Conservation (phyloP, 371 early-diverging fungal species). For the Synchytrium microbalum region DNA sequence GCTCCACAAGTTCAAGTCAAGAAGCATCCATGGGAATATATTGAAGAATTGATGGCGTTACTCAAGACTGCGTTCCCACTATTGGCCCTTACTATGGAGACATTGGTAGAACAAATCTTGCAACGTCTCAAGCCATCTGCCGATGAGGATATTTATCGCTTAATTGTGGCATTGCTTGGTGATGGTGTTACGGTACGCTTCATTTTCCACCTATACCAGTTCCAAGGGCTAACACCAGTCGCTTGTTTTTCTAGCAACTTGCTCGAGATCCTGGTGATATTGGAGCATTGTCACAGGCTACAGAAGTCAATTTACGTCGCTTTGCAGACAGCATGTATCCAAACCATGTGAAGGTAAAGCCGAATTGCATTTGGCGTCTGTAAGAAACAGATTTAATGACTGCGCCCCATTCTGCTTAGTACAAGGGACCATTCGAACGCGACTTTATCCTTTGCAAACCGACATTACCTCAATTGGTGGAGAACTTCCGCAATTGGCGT, state of each 20-base stretch:
- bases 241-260: conserved; percentile 27
- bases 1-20: conserved; percentile 23
- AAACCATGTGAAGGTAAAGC: conserved; percentile 49
- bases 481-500: conserved; percentile 71
- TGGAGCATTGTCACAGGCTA: conserved; percentile 58
- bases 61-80: conserved; percentile 94
- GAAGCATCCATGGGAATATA: conserved; percentile 57
- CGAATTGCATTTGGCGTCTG: background rate
- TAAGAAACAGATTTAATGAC: background rate
- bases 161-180: conserved; percentile 79
- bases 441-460: conserved; percentile 82
- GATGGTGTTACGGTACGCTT: conserved; percentile 74
- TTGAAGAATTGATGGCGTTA: conserved; percentile 95
- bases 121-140: conserved; percentile 83
- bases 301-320: conserved; percentile 70
- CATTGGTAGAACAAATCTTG: conserved; percentile 93
- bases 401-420: conserved; percentile 14
- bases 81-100: conserved; percentile 91
- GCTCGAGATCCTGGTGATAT: conserved; percentile 47
- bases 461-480: conserved; percentile 70
- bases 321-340: conserved; percentile 79
- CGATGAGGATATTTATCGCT: conserved; percentile 92
- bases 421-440: conserved; percentile 70
- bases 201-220: too few species aligned
- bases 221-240: background rate